A percentile compares a stretch with the other conserved stretches of the same genome.
Evolutionary conservation across 441 rosid species (phyloP).

Genomic region (Metrosideros polymorpha): DNA sequence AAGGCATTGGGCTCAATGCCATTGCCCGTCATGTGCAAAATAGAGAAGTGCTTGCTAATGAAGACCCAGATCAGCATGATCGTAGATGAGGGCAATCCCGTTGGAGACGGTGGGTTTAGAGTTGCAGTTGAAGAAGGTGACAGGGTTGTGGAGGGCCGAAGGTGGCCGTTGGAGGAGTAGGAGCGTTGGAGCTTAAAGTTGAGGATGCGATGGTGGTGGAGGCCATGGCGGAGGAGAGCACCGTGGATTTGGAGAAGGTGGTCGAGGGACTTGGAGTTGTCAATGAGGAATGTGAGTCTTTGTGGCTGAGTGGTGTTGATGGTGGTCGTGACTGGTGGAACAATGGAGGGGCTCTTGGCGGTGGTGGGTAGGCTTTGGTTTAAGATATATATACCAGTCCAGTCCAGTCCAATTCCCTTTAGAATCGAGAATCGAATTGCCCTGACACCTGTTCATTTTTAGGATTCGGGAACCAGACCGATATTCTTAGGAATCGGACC

Average conservation of each 20-base stretch:
- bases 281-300: conserved; percentile 28
- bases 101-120: conserved; percentile 38
- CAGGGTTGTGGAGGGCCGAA: conserved; percentile 28
- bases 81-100: conserved; percentile 45
- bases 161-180: conserved; percentile 41
- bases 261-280: conserved; percentile 20
- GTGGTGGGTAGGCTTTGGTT: no score
- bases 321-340: neutral
- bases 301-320: conserved; percentile 16
- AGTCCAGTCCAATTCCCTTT: no score
- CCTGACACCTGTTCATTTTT: no score
- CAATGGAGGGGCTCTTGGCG: neutral
- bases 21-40: conserved; percentile 36
- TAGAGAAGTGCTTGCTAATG: conserved; percentile 26
- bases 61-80: conserved; percentile 23
- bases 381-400: no score
- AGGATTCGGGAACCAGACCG: no score
- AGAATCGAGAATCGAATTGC: no score
- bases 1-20: conserved; percentile 39
- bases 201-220: conserved; percentile 36
- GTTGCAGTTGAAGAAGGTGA: conserved; percentile 39
- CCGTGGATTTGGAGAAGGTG: conserved; percentile 58
- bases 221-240: conserved; percentile 46
- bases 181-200: conserved; percentile 71
- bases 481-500: no score